Evolutionary conservation across 257 asterid genomes (phyloP).

Genomic region (Primulina huaijiensis): DNA sequence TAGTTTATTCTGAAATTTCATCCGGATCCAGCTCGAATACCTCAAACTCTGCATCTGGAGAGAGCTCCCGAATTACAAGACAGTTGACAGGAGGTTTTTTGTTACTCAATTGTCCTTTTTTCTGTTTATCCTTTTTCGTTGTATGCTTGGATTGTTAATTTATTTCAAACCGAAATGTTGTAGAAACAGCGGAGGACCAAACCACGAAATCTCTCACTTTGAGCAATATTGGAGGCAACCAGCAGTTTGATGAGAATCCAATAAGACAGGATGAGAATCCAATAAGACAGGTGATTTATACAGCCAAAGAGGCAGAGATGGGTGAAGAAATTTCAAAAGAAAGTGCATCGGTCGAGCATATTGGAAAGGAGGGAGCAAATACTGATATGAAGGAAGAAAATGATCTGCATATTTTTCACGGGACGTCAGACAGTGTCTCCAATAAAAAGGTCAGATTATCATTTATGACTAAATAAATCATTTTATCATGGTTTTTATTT

Average conservation of each 20-base stretch:
- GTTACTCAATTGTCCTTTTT: slow-evolving; percentile 11
- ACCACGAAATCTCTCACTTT: slow-evolving; percentile 24
- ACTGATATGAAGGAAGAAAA: slow-evolving; percentile 26
- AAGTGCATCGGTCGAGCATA: slow-evolving; percentile 28
- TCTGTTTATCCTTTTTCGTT: background rate
- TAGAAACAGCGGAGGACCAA: slow-evolving; percentile 36
- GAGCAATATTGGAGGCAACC: slow-evolving; percentile 22
- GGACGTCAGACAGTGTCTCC: slow-evolving; percentile 26
- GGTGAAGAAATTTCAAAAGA: slow-evolving; percentile 25
- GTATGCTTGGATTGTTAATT: background rate
- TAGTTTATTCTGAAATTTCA: slow-evolving; percentile 40
- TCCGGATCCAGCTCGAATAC: slow-evolving; percentile 26
- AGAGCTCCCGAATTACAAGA: slow-evolving; percentile 50
- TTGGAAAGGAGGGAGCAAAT: slow-evolving; percentile 22
- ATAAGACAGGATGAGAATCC: slow-evolving; percentile 57
- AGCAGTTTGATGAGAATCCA: slow-evolving; percentile 41
- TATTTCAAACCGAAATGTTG: background rate
- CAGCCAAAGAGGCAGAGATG: slow-evolving; percentile 28
- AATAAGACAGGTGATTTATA: slow-evolving; percentile 48
- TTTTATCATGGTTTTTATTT: background rate
- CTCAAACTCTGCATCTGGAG: slow-evolving; percentile 31
- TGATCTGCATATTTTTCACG: slow-evolving; percentile 23
- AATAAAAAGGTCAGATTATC: slow-evolving; percentile 34
- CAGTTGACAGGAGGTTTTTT: slow-evolving; percentile 75
- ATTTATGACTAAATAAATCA: background rate